phyloP scores from a whole-genome alignment of 2,329 filamentous ascomycete species.

The Knoxdaviesia capensis region DNA sequence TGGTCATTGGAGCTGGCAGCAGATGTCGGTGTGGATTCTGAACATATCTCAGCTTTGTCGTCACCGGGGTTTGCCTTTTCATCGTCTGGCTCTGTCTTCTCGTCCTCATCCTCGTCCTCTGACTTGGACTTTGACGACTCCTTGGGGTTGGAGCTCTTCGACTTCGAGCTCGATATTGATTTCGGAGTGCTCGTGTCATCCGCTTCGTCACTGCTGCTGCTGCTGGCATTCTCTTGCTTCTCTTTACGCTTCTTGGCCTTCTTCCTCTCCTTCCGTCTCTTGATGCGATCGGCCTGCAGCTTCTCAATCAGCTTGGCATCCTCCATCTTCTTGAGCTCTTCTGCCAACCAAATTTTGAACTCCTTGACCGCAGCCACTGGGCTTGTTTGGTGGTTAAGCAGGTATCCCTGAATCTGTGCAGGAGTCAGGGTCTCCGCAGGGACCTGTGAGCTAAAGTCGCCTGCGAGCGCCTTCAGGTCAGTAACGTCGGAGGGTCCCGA shows the following conservation, averaged over 20 bases:
- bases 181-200: no score
- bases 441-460: conserved; percentile 28
- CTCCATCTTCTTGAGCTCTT: conserved; percentile 33
- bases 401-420: conserved; percentile 44
- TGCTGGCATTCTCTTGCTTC: background rate
- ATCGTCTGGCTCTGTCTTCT: no score
- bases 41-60: no score
- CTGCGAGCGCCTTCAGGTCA: conserved; percentile 23
- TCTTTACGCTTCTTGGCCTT: background rate
- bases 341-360: conserved; percentile 18
- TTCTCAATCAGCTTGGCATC: conserved; percentile 16
- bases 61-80: no score
- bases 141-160: no score
- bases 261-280: background rate
- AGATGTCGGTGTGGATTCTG: no score
- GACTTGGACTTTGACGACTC: no score
- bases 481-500: conserved; percentile 12
- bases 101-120: no score
- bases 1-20: no score
- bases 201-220: background rate
- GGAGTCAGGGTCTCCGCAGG: conserved; percentile 30
- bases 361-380: conserved; percentile 13
- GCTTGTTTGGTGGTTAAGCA: conserved; percentile 15
- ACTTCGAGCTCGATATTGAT: no score
- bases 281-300: background rate